A percentile compares a stretch with the other conserved stretches of the same genome.
Conservation (phyloP, 1,139 yeast genomes). For the Debaryomyces sp. region DNA sequence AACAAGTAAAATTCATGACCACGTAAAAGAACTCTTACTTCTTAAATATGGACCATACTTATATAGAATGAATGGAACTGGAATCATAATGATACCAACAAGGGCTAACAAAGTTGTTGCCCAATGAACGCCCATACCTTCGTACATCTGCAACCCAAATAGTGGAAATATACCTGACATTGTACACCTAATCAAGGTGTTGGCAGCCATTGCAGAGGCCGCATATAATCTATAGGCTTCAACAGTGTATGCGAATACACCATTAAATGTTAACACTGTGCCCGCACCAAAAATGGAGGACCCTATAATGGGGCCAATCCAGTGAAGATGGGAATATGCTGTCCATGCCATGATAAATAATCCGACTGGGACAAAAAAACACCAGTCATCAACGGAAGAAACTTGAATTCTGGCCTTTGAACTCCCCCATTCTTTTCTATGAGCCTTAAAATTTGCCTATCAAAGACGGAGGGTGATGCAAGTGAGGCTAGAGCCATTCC, state of each 20-base stretch:
- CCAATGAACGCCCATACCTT: slow-evolving; percentile 41
- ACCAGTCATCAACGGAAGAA: slow-evolving; percentile 40
- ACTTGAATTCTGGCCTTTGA: slow-evolving; percentile 38
- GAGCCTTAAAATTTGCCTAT: slow-evolving; percentile 24
- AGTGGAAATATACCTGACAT: slow-evolving; percentile 44
- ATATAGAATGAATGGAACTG: slow-evolving; percentile 40
- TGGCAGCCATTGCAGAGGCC: slow-evolving; percentile 46
- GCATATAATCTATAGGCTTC: slow-evolving; percentile 44
- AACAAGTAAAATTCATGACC: not conserved
- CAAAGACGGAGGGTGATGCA: slow-evolving; percentile 23
- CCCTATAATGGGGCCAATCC: slow-evolving; percentile 47
- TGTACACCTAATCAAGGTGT: slow-evolving; percentile 39
- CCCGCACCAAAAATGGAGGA: slow-evolving; percentile 40
- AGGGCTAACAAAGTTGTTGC: slow-evolving; percentile 41
- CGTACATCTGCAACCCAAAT: slow-evolving; percentile 42
- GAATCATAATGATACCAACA: slow-evolving; percentile 34
- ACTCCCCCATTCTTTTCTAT: slow-evolving; percentile 32
- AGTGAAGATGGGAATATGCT: slow-evolving; percentile 36
- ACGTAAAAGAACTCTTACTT: slow-evolving; percentile 25
- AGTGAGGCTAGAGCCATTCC: slow-evolving; percentile 44
- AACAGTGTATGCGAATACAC: slow-evolving; percentile 41
- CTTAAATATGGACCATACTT: slow-evolving; percentile 37
- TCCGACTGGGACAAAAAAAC: slow-evolving; percentile 40
- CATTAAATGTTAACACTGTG: slow-evolving; percentile 40
- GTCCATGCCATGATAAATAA: slow-evolving; percentile 47